Base-by-base conservation (phyloP, 208 protist species). In the Wallacemonas sp. region DNA sequence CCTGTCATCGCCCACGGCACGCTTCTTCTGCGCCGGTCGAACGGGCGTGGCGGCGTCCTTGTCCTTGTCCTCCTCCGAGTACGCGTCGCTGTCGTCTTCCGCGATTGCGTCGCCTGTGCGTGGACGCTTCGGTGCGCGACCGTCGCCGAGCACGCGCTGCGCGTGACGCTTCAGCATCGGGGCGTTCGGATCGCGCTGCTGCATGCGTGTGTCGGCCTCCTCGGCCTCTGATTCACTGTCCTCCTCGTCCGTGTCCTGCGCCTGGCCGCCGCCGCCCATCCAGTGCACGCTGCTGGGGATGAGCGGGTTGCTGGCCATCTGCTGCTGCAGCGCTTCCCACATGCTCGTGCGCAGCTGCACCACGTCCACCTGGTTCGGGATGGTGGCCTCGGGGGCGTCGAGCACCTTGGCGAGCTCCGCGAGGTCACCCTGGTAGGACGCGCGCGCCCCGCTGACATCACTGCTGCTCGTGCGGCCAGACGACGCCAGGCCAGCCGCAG, bases 361-460 rank as follows among this genome's bases (percentile, higher is more conserved):
- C 45, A 97, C 91, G 57, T 97, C 89, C 18, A 97, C 83, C 76
- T 94, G 85, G n/a, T 67, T 87, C 18, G 87, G 80, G 36, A 91
- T 70, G 26, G 79, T 87, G 41, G 86, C 85, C 77, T 91, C 77
- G 7, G 79, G 65, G n/a, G 79, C 42, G 32, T 81, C 76, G 42
- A 96, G 75, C 44, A 88, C 82, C 41, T 75, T 55, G 39, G 77
- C 61, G 44, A 91, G 63, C 33, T 71, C 61, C 23, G 73, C 25
- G 1, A 79, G 74, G 38, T 87, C 84, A 18, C 46, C 39, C 44
- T 22, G n/a, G 45, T 26, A 57, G 20, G 41, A 46, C 14, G 45
- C 18, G 8, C 39, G 42, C 20, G 38, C 41, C 4, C 38, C 61
- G 38, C 42, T 46, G 31, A 46, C 42, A 23, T 59, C 50, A n/a